Percentiles rank a stretch among this genome's conserved stretches.
These are phyloP conservation scores for Punctularia strigosozonata DNA, from an alignment of 768 basidiomycete species.

Conservation along the genomic window DNA sequence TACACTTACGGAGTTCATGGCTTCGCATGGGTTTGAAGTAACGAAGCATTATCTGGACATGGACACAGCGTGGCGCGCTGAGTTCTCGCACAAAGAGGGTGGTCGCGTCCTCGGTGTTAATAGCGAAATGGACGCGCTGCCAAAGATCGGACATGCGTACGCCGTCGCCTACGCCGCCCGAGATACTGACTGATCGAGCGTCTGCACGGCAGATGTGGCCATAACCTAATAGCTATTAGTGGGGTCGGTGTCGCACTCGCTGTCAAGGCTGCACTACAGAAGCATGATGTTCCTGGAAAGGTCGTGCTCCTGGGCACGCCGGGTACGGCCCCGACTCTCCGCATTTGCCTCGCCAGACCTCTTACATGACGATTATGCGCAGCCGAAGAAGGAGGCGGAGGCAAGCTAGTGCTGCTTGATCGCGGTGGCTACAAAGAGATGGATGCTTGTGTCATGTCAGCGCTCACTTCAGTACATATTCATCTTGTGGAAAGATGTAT, in stretches of 20 bases:
- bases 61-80: conserved; percentile 17
- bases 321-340: conserved; percentile 12
- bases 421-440: conserved; percentile 71
- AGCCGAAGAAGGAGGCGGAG: conserved; percentile 75
- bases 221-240: conserved; percentile 15
- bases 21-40: conserved; percentile 13
- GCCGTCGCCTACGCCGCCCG: no score
- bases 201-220: no score
- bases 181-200: no score
- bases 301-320: conserved; percentile 18
- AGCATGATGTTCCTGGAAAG: conserved; percentile 13
- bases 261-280: conserved; percentile 12
- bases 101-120: conserved; percentile 15
- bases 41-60: conserved; percentile 13
- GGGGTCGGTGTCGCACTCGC: conserved; percentile 18
- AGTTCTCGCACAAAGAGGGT: conserved; percentile 9
- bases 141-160: conserved; percentile 16
- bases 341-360: background rate
- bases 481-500: no score
- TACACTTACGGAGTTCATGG: conserved; percentile 15
- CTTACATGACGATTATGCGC: conserved; percentile 4
- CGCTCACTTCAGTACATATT: conserved; percentile 6
- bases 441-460: conserved; percentile 69
- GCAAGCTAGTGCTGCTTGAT: conserved; percentile 65
- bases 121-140: conserved; percentile 15